phyloP scores from a whole-genome alignment of 441 rosid genomes.

The Jatropha podagrica region DNA sequence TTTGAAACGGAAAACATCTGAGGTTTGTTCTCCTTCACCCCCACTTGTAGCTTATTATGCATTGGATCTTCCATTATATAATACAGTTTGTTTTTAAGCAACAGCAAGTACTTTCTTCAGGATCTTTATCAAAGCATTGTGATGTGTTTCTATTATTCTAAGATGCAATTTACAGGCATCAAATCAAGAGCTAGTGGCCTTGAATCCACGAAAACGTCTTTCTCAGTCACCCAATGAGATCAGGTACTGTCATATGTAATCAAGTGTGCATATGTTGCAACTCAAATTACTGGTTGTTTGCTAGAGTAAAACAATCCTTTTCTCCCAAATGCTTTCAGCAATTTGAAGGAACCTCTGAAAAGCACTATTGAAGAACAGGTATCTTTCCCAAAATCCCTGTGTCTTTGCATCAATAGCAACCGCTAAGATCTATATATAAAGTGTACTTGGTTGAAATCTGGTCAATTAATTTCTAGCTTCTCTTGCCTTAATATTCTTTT shows the following conservation, averaged over 20 bases:
- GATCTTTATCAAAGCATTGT: background rate
- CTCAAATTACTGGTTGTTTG: slow-evolving; percentile 11
- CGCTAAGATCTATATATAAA: background rate
- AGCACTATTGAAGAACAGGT: slow-evolving; percentile 52
- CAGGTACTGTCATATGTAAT: slow-evolving; percentile 47
- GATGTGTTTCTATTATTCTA: slow-evolving; percentile 7
- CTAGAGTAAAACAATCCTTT: slow-evolving; percentile 14
- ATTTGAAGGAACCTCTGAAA: slow-evolving; percentile 36
- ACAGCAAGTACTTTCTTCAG: slow-evolving; percentile 5
- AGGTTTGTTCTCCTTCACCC: slow-evolving; percentile 40
- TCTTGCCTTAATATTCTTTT: slow-evolving; percentile 27
- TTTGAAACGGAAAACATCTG: slow-evolving; percentile 64
- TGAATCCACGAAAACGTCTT: slow-evolving; percentile 60
- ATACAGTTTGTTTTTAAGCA: slow-evolving; percentile 15
- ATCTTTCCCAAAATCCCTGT: slow-evolving; percentile 13
- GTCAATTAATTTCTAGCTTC: slow-evolving; percentile 17
- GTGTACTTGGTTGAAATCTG: slow-evolving; percentile 6
- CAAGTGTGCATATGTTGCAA: background rate
- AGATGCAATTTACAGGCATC: slow-evolving; percentile 43
- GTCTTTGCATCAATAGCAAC: slow-evolving; percentile 11
- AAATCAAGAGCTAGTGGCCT: slow-evolving; percentile 28
- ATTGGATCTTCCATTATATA: background rate
- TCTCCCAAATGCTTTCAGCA: slow-evolving; percentile 41
- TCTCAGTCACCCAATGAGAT: slow-evolving; percentile 60
- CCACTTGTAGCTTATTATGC: background rate